phyloP scores from a whole-genome alignment of 2,329 filamentous ascomycete genomes.

The Escovopsis sp. region DNA sequence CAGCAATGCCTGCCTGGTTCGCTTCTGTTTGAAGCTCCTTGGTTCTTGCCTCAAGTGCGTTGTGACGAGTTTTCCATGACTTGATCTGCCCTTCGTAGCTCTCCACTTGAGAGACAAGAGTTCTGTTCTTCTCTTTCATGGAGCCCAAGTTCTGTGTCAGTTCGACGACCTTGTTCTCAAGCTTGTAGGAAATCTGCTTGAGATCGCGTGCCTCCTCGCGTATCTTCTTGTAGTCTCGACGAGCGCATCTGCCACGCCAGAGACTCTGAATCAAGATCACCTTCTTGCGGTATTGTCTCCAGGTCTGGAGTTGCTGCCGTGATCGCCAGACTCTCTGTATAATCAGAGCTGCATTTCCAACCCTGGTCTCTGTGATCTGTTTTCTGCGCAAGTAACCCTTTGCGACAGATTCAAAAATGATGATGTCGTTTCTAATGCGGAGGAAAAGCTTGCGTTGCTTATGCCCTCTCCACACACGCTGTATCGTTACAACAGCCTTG shows the following conservation, averaged over 20 bases:
- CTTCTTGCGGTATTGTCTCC: slow-evolving; percentile 82
- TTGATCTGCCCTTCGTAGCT: slow-evolving; percentile 94
- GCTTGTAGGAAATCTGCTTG: slow-evolving; percentile 98
- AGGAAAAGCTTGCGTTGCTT: slow-evolving; percentile 75
- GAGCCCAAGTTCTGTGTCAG: slow-evolving; percentile 85
- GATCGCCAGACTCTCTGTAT: slow-evolving; percentile 88
- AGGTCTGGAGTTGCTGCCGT: slow-evolving; percentile 59
- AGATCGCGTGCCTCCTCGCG: slow-evolving; percentile 94
- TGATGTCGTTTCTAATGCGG: slow-evolving; percentile 64
- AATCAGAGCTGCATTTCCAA: slow-evolving; percentile 77
- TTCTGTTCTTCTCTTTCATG: slow-evolving; percentile 90
- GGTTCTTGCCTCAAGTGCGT: slow-evolving; percentile 71
- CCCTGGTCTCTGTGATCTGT: slow-evolving; percentile 82
- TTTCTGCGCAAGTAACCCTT: slow-evolving; percentile 87
- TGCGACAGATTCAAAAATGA: slow-evolving; percentile 75
- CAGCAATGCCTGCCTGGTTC: slow-evolving; percentile 92
- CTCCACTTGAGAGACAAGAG: slow-evolving; percentile 72
- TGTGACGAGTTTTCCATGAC: slow-evolving; percentile 87
- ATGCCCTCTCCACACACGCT: slow-evolving; percentile 85
- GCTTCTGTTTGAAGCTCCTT: slow-evolving; percentile 94
- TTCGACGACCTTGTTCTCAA: slow-evolving; percentile 99
- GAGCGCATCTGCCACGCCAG: slow-evolving; percentile 74
- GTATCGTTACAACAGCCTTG: slow-evolving; percentile 85
- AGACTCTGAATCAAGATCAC: slow-evolving; percentile 80
- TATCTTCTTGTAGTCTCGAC: slow-evolving; percentile 73